These are phyloP conservation scores for Candida pseudoglaebosa DNA, from an alignment of 805 yeast genomes.

Conservation along the genomic window DNA sequence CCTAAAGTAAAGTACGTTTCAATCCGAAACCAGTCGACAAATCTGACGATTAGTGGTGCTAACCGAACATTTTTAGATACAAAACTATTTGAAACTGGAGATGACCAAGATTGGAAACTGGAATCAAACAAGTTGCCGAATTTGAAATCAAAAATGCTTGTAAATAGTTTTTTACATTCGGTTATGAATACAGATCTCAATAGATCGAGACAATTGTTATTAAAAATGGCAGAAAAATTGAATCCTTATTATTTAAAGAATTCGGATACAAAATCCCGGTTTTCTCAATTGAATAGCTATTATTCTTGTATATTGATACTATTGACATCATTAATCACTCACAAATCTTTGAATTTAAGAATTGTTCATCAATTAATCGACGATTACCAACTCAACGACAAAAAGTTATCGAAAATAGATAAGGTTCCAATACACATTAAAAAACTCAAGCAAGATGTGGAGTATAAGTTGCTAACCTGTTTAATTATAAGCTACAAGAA, in stretches of 20 bases:
- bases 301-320: constrained; percentile 14
- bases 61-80: background rate
- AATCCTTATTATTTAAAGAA: constrained; percentile 5
- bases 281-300: constrained; percentile 8
- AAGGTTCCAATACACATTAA: constrained; percentile 2
- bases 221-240: constrained; percentile 4
- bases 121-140: constrained; percentile 4
- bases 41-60: background rate
- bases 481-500: constrained; percentile 2
- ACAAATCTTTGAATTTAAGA: background rate
- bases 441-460: constrained; percentile 1
- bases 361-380: constrained; percentile 1
- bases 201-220: constrained; percentile 10
- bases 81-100: constrained; percentile 3
- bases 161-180: constrained; percentile 15
- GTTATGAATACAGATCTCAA: constrained; percentile 12
- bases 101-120: background rate
- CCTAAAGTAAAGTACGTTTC: background rate
- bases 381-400: background rate
- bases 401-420: background rate
- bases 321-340: constrained; percentile 6
- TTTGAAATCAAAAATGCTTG: constrained; percentile 8
- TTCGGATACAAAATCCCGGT: background rate
- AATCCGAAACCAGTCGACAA: background rate
- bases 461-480: background rate